phyloP scores from a whole-genome alignment of 768 basidiomycete species.

The Pisolithus albus region DNA sequence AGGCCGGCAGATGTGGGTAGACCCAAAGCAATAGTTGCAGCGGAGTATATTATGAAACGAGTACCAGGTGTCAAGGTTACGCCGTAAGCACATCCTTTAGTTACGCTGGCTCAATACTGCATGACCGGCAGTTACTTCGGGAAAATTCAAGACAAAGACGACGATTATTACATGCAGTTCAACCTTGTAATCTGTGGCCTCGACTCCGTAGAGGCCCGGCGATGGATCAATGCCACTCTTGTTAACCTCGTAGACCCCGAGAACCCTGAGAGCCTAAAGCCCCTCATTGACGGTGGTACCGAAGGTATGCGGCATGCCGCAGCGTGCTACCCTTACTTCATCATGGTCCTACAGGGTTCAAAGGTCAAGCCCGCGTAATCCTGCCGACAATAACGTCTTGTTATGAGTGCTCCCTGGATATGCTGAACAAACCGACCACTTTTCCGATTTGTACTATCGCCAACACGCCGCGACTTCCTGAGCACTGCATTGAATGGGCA shows the following conservation, averaged over 20 bases:
- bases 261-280: slow-evolving; percentile 88
- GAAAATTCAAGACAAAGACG: slow-evolving; percentile 97
- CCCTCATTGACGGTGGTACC: slow-evolving; percentile 96
- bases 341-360: slow-evolving; percentile 64
- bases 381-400: slow-evolving; percentile 92
- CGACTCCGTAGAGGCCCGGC: slow-evolving; percentile 92
- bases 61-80: slow-evolving; percentile 96
- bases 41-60: slow-evolving; percentile 94
- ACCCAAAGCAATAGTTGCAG: slow-evolving; percentile 89
- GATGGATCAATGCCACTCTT: slow-evolving; percentile 98
- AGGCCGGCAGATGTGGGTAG: slow-evolving; percentile 90
- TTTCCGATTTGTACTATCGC: slow-evolving; percentile 99
- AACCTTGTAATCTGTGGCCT: slow-evolving; percentile 95
- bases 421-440: slow-evolving; percentile 94
- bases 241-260: slow-evolving; percentile 93
- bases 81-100: slow-evolving; percentile 53
- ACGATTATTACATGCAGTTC: slow-evolving; percentile 94
- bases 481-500: slow-evolving; percentile 99
- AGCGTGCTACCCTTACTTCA: background rate
- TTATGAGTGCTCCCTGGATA: slow-evolving; percentile 97
- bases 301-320: slow-evolving; percentile 52
- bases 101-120: slow-evolving; percentile 1
- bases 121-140: slow-evolving; percentile 69
- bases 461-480: slow-evolving; percentile 94
- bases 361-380: slow-evolving; percentile 96